Evolutionary conservation across 1,284 basidiomycete genomes (phyloP).

Genomic region (Sporisorium sorghi): DNA sequence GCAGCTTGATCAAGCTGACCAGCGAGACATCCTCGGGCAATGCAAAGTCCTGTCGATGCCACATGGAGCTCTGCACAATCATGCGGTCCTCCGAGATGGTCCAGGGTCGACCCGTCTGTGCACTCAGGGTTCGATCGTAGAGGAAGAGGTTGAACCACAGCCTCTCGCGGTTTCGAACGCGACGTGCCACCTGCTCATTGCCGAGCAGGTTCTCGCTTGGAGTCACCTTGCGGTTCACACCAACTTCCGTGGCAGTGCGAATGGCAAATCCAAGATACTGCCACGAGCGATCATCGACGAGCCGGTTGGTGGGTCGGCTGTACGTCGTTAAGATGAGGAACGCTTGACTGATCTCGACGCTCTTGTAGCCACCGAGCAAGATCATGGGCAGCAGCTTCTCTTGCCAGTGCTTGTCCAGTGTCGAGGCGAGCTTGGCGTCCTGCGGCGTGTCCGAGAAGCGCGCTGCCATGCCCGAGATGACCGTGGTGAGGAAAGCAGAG

Average conservation of each 20-base stretch:
- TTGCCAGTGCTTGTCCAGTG: conserved; percentile 55
- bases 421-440: conserved; percentile 55
- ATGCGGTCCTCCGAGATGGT: conserved; percentile 58
- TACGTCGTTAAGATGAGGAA: conserved; percentile 60
- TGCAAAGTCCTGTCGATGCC: conserved; percentile 62
- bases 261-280: conserved; percentile 63
- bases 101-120: conserved; percentile 60
- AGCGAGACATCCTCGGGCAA: conserved; percentile 58
- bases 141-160: conserved; percentile 63
- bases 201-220: conserved; percentile 47
- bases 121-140: conserved; percentile 57
- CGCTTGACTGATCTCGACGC: conserved; percentile 61
- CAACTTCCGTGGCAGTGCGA: conserved; percentile 62
- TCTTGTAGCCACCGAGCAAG: conserved; percentile 60
- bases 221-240: conserved; percentile 57
- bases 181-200: conserved; percentile 58
- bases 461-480: conserved; percentile 57
- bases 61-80: conserved; percentile 54
- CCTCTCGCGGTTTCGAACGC: conserved; percentile 56
- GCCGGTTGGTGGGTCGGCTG: conserved; percentile 55
- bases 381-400: conserved; percentile 59
- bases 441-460: conserved; percentile 52
- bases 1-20: conserved; percentile 59
- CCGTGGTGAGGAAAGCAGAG: conserved; percentile 58
- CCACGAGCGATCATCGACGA: conserved; percentile 64